Conservation (phyloP, 805 yeast species). For the Lipomyces starkeyi region DNA sequence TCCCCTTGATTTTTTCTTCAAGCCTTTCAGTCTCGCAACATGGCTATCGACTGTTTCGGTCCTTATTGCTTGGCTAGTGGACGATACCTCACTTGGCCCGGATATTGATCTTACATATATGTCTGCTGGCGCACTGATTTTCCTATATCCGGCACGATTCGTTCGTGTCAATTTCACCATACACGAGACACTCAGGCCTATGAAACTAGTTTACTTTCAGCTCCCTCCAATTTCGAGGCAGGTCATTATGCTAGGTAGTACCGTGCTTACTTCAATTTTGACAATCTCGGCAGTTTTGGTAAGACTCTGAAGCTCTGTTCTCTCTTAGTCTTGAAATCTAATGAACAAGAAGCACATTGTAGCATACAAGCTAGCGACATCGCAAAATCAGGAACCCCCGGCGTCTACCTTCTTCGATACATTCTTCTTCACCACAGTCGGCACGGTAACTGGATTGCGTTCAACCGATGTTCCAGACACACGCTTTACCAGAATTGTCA, state of each 20-base stretch:
- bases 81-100: constrained; percentile 17
- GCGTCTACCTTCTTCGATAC: constrained; percentile 25
- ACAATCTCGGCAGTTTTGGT: constrained; percentile 24
- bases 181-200: constrained; percentile 21
- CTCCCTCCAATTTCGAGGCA: constrained; percentile 12
- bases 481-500: constrained; percentile 18
- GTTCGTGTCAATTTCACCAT: constrained; percentile 15
- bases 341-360: constrained; percentile 14
- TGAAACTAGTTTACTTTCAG: constrained; percentile 16
- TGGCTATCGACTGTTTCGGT: constrained; percentile 17
- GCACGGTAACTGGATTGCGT: constrained; percentile 22
- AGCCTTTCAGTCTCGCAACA: constrained; percentile 8
- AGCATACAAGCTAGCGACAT: constrained; percentile 14
- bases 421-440: constrained; percentile 28
- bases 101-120: constrained; percentile 24
- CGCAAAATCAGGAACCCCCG: constrained; percentile 10
- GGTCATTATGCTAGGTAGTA: constrained; percentile 7
- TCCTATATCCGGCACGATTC: constrained; percentile 24
- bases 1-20: neutral
- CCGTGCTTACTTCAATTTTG: constrained; percentile 15
- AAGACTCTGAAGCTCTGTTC: neutral
- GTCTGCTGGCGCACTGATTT: constrained; percentile 24
- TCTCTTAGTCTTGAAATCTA: neutral
- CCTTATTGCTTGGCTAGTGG: constrained; percentile 21
- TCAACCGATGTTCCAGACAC: constrained; percentile 25